phyloP scores from a whole-genome alignment of 805 yeast genomes.

The Candida ovalis region DNA sequence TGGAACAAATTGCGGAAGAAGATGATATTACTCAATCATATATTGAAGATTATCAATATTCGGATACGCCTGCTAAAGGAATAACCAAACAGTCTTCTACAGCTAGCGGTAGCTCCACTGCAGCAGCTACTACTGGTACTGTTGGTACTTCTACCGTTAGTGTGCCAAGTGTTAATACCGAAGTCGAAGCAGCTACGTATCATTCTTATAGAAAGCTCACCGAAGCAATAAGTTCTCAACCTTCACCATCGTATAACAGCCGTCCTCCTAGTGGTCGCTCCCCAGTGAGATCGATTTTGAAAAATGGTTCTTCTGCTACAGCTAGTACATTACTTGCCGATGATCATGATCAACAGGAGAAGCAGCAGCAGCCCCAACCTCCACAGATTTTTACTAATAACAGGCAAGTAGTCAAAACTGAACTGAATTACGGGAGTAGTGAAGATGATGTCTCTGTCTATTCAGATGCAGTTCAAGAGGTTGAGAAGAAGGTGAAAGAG shows the following conservation, averaged over 20 bases:
- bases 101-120: no score
- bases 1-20: constrained; percentile 25
- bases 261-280: constrained; percentile 4
- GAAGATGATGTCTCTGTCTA: constrained; percentile 21
- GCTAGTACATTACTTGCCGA: not conserved
- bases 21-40: constrained; percentile 14
- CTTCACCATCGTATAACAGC: not conserved
- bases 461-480: constrained; percentile 25
- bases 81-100: no score
- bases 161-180: not conserved
- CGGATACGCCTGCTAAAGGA: not conserved
- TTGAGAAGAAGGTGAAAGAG: not conserved
- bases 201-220: constrained; percentile 18
- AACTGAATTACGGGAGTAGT: not conserved
- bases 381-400: not conserved
- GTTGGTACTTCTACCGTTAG: not conserved
- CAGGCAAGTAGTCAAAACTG: constrained; percentile 1
- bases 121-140: not conserved
- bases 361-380: not conserved
- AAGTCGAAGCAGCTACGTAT: constrained; percentile 3
- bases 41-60: constrained; percentile 6
- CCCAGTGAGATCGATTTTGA: constrained; percentile 22
- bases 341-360: not conserved
- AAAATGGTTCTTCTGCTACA: constrained; percentile 3
- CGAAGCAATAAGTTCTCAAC: constrained; percentile 6